phyloP scores from a whole-genome alignment of 495 filamentous ascomycete genomes.

The Penicillium crystallinum region DNA sequence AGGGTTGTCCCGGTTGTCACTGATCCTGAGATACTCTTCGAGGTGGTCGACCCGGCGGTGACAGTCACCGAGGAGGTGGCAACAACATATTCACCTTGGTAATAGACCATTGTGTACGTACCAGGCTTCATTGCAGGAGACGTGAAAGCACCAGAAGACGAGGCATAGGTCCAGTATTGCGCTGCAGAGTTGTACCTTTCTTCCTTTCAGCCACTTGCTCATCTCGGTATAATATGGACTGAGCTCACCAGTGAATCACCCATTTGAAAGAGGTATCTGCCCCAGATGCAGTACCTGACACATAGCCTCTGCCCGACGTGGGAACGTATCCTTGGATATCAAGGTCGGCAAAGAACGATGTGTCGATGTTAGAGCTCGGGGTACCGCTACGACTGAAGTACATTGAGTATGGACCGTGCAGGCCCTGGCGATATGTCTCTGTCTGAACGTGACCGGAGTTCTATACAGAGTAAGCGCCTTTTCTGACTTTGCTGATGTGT shows the following conservation, averaged over 20 bases:
- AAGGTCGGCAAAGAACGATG: constrained; percentile 55
- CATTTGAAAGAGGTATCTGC: constrained; percentile 41
- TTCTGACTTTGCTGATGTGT: neutral
- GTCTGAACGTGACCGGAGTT: constrained; percentile 61
- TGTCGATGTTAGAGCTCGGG: constrained; percentile 47
- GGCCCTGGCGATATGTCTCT: constrained; percentile 54
- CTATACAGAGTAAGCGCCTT: neutral
- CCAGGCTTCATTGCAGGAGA: constrained; percentile 64
- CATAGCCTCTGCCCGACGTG: constrained; percentile 48
- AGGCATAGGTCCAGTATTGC: constrained; percentile 59
- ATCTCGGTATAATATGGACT: neutral
- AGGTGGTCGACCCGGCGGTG: constrained; percentile 47
- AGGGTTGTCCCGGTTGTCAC: constrained; percentile 44
- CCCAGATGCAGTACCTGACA: constrained; percentile 53
- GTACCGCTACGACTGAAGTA: constrained; percentile 55
- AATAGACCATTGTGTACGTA: constrained; percentile 62
- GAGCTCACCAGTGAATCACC: constrained; percentile 55
- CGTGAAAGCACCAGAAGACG: constrained; percentile 49
- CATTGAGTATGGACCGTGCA: constrained; percentile 64
- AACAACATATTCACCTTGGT: constrained; percentile 58
- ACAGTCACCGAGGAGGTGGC: constrained; percentile 50
- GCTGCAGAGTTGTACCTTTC: constrained; percentile 49
- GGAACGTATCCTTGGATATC: constrained; percentile 54
- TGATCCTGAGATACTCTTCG: constrained; percentile 48
- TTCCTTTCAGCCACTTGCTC: neutral